Evolutionary conservation across 164 flowering plant species (phyloP), one percentile per base, ranked within the genome.

Genomic region (Saururus chinensis): DNA sequence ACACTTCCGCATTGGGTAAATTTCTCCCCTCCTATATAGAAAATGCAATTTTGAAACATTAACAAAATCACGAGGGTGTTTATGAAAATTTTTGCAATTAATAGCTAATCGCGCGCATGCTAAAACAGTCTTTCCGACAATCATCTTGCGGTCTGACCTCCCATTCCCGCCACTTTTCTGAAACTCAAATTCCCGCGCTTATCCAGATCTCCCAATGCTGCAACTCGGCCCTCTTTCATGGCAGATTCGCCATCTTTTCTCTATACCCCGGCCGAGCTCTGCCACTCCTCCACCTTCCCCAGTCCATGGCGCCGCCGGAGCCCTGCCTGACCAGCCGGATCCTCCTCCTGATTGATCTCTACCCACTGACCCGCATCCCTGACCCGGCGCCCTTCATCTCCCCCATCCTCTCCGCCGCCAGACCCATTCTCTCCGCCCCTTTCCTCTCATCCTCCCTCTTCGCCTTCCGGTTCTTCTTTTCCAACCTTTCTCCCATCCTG

Each of bases 301-400:
- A 10, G n/a, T 14, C 48, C 23, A 19, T 9, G 40, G 49, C 49
- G 62, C 67, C 56, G 45, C 17, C 51, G 41, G 55, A 72, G 62
- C 66, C 76, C 76, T 62, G 80, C 23, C 72, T 62, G 63, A 84
- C 99, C 19, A 81, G 81, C 48, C 82, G 99, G 53, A 62, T 88
- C 51, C 81, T 90, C 55, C 77, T 93, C 64, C 75, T 90, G 42
- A 74, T 93, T n/a, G 99, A 93, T 69, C 85, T 93, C 16, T 70
- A 80, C 53, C 97, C 92, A 19, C 74, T 85, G 25, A 73, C 77
- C 70, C 56, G 64, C 35, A 69, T 63, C 65, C 77, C 56, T 63
- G 66, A 74, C 75, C 81, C 93, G 59, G 57, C 61, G n/a, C 71
- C 73, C 7, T 90, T 79, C 81, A 62, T 85, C 64, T 57, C 73